These are phyloP conservation scores for Cercospora nicotianae DNA, from an alignment of 2,329 filamentous ascomycete genomes.

Conservation along the genomic window DNA sequence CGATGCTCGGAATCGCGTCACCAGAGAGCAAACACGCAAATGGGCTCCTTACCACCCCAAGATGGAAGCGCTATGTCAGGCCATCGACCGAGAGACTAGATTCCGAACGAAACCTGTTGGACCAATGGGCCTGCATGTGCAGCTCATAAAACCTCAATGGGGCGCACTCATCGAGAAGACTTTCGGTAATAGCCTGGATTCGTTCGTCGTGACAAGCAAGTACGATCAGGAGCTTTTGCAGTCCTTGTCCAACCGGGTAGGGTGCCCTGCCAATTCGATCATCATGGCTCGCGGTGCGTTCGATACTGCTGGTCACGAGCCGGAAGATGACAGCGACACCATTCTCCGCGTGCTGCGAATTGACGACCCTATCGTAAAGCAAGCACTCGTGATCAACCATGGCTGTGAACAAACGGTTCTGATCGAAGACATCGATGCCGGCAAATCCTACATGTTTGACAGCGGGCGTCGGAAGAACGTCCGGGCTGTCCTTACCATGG, in stretches of 20 bases:
- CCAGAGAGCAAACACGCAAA: constrained; percentile 57
- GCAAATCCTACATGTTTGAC: constrained; percentile 67
- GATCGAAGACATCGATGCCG: constrained; percentile 66
- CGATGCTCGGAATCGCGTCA: not conserved
- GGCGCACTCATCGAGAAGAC: constrained; percentile 75
- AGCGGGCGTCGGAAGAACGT: constrained; percentile 61
- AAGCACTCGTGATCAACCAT: constrained; percentile 80
- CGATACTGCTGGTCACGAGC: constrained; percentile 68
- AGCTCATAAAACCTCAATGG: constrained; percentile 78
- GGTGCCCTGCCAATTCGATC: constrained; percentile 64
- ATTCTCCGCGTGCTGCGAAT: constrained; percentile 77
- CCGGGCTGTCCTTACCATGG: constrained; percentile 67
- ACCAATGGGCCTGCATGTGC: constrained; percentile 76
- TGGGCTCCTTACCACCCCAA: constrained; percentile 64
- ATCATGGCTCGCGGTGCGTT: constrained; percentile 61
- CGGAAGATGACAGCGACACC: constrained; percentile 70
- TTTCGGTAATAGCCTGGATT: constrained; percentile 68
- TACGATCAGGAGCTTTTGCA: constrained; percentile 70
- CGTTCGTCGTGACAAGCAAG: constrained; percentile 79
- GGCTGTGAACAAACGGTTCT: constrained; percentile 82
- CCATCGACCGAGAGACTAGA: constrained; percentile 67
- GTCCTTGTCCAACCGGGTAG: constrained; percentile 1
- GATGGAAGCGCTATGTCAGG: constrained; percentile 63
- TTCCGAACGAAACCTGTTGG: constrained; percentile 77
- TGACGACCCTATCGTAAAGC: constrained; percentile 73